These are phyloP conservation scores for Wickerhamiella brachini DNA, from an alignment of 805 yeast genomes.

Conservation along the genomic window DNA sequence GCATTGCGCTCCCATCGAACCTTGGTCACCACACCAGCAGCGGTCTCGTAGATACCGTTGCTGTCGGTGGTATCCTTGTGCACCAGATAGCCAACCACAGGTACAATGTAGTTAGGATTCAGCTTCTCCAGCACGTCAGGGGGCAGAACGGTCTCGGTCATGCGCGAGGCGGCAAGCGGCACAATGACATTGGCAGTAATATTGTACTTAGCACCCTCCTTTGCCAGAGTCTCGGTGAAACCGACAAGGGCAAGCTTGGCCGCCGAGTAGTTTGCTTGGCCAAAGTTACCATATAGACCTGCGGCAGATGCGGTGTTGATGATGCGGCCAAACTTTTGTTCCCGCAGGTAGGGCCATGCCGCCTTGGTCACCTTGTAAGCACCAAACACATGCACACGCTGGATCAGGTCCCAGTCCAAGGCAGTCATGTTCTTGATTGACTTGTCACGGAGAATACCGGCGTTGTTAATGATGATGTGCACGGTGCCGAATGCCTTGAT, in stretches of 20 bases:
- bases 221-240: conserved; percentile 84
- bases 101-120: conserved; percentile 83
- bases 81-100: conserved; percentile 68
- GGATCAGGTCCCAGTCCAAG: conserved; percentile 61
- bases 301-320: conserved; percentile 96
- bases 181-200: conserved; percentile 80
- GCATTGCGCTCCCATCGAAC: conserved; percentile 90
- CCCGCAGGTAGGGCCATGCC: conserved; percentile 81
- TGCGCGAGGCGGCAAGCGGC: conserved; percentile 88
- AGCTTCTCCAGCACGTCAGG: conserved; percentile 68
- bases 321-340: conserved; percentile 79
- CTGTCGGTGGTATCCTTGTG: conserved; percentile 50
- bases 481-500: conserved; percentile 77
- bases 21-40: conserved; percentile 86
- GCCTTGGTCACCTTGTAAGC: conserved; percentile 73
- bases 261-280: conserved; percentile 90
- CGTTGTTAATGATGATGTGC: conserved; percentile 82
- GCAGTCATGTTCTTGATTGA: conserved; percentile 77
- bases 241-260: conserved; percentile 87
- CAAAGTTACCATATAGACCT: conserved; percentile 92
- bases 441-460: conserved; percentile 85
- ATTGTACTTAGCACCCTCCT: conserved; percentile 80
- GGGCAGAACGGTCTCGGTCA: conserved; percentile 87
- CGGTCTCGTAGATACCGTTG: conserved; percentile 78
- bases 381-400: conserved; percentile 83